These are phyloP conservation scores for Alternaria dauci DNA, from an alignment of 2,329 filamentous ascomycete genomes.

Conservation along the genomic window DNA sequence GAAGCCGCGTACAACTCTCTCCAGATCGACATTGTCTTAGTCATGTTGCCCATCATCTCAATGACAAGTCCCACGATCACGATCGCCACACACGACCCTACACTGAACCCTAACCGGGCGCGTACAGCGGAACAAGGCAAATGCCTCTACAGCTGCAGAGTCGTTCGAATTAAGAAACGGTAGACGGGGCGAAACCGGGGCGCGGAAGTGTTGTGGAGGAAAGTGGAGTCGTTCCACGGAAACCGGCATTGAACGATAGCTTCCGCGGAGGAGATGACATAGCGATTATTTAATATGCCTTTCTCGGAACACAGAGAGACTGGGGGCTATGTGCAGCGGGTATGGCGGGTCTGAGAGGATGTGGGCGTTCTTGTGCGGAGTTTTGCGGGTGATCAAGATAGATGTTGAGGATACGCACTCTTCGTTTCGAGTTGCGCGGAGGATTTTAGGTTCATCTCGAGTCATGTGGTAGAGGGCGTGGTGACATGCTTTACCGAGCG, in stretches of 20 bases:
- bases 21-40: background rate
- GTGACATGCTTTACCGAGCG: background rate
- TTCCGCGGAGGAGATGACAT: background rate
- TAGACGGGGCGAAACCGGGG: background rate
- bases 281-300: background rate
- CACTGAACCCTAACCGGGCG: background rate
- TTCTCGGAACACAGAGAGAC: background rate
- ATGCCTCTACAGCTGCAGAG: background rate
- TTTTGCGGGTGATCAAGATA: background rate
- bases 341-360: background rate
- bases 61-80: background rate
- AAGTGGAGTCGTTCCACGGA: background rate
- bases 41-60: background rate
- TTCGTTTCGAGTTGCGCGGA: background rate
- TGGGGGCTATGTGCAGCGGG: too few species aligned
- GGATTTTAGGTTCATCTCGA: background rate
- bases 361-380: background rate
- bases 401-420: background rate
- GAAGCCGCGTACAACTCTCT: background rate
- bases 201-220: background rate
- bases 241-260: conserved; percentile 8
- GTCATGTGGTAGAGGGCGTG: background rate
- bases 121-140: background rate
- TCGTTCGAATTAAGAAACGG: background rate
- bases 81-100: background rate